phyloP scores from a whole-genome alignment of 2,329 filamentous ascomycete genomes.

The Hypoxylon sp. region DNA sequence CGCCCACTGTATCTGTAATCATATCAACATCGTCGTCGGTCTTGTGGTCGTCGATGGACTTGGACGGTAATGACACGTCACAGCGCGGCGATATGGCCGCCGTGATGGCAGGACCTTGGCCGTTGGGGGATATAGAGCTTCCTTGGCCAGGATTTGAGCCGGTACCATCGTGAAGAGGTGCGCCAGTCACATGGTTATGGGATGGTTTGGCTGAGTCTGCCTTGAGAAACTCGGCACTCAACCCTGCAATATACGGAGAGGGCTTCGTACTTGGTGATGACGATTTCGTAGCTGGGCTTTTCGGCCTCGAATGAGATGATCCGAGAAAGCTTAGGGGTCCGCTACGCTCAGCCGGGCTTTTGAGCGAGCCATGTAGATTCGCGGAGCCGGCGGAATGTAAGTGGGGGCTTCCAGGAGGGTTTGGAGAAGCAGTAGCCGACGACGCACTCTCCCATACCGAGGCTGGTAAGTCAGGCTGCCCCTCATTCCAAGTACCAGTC shows the following conservation, averaged over 20 bases:
- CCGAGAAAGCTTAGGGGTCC: constrained; percentile 41
- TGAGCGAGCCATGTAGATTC: constrained; percentile 30
- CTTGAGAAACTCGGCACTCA: constrained; percentile 19
- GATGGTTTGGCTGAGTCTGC: constrained; percentile 1
- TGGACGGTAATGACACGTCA: neutral
- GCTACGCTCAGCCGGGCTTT: constrained; percentile 35
- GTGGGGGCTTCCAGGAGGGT: neutral
- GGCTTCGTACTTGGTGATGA: constrained; percentile 27
- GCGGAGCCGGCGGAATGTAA: constrained; percentile 6
- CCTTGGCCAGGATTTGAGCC: neutral
- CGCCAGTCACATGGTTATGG: constrained; percentile 2
- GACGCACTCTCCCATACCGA: constrained; percentile 33
- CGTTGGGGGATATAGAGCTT: neutral
- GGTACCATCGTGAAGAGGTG: constrained; percentile 33
- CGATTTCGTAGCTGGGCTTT: constrained; percentile 5
- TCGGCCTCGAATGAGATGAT: constrained; percentile 19
- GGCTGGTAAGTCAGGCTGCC: constrained; percentile 65
- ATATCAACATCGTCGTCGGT: constrained; percentile 60
- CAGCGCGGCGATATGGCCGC: neutral
- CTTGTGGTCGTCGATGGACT: neutral
- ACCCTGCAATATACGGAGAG: constrained; percentile 19
- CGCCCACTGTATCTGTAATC: constrained; percentile 93
- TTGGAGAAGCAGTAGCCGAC: neutral
- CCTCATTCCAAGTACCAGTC: constrained; percentile 68
- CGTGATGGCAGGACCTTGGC: neutral